phyloP scores from a whole-genome alignment of 495 filamentous ascomycete genomes.

The Xylaria scruposa region DNA sequence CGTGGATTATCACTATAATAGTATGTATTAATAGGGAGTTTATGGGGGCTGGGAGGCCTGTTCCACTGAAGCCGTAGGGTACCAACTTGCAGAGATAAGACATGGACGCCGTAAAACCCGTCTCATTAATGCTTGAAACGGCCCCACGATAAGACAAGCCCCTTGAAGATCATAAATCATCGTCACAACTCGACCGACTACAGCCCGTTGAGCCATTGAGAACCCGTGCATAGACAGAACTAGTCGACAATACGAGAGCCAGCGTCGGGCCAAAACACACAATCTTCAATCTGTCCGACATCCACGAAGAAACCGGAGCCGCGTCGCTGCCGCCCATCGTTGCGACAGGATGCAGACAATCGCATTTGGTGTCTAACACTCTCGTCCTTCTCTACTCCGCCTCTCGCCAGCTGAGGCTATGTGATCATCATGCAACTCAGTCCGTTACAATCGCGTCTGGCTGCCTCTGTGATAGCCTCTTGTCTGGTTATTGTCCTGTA shows the following conservation, averaged over 20 bases:
- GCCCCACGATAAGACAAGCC: constrained; percentile 18
- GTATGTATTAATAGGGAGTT: neutral
- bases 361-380: constrained; percentile 15
- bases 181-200: neutral
- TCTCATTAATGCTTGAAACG: constrained; percentile 9
- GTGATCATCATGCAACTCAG: constrained; percentile 64
- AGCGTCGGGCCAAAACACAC: neutral
- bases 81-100: constrained; percentile 7
- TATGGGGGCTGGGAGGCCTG: neutral
- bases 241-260: constrained; percentile 4
- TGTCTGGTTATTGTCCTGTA: constrained; percentile 62
- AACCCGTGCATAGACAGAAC: neutral
- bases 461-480: constrained; percentile 66
- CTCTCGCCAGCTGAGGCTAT: constrained; percentile 46
- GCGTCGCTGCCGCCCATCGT: neutral
- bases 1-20: neutral
- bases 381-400: neutral
- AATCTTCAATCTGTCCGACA: neutral
- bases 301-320: constrained; percentile 1
- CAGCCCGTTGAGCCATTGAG: neutral
- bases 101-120: neutral
- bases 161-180: constrained; percentile 19
- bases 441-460: constrained; percentile 72
- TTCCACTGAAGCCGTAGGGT: neutral
- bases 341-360: constrained; percentile 26